Evolutionary conservation across 805 yeast species (phyloP), one percentile per base, ranked within the genome.

Genomic region (Cyberlindnera veronae): DNA sequence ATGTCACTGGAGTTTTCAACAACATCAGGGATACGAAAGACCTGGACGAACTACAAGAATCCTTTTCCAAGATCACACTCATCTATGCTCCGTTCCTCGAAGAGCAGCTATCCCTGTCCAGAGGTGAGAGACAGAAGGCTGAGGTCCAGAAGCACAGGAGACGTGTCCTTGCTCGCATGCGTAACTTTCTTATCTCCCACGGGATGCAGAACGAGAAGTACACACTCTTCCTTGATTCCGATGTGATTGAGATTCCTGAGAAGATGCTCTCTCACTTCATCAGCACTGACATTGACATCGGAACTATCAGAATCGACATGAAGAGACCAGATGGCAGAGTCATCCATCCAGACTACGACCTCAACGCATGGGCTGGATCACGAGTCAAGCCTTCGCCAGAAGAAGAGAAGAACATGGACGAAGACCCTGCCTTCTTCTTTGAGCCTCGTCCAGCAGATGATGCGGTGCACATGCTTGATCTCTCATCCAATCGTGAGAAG

Each of bases 341-440:
- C 3, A 33, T 32, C 5, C 39, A 42, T 27, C 35, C 31, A 10
- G 68, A 64, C 36, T 64, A 63, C 45, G 68, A 64, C 46, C 46
- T 46, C 32, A 63, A 63, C 44, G 46, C 66, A 3, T 63, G 68
- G 68, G 53, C 55, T 2, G 67, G 68, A 4, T 42, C 42, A 8
- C 50, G 67, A 29, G 21, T 17, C 7, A 44, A 32, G 22, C 67
- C 68, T 13, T 18, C 48, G 2, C 32, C 32, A 1, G 54, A 47
- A 28, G 50, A 58, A 33, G 50, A 48, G 32, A 31, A 32, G 18
- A 29, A 37, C 29, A 7, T 50, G 34, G 44, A 43, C 18, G 32
- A 30, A 15, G 51, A 50, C 29, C 45, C 51, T 16, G 36, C 41
- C 3, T 46, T 33, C 38, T 21, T 44, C 26, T 54, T 46, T 29